Evolutionary conservation across 2,329 filamentous ascomycete genomes (phyloP), one percentile per base, ranked within the genome.

Genomic region (Cladosporium halotolerans): DNA sequence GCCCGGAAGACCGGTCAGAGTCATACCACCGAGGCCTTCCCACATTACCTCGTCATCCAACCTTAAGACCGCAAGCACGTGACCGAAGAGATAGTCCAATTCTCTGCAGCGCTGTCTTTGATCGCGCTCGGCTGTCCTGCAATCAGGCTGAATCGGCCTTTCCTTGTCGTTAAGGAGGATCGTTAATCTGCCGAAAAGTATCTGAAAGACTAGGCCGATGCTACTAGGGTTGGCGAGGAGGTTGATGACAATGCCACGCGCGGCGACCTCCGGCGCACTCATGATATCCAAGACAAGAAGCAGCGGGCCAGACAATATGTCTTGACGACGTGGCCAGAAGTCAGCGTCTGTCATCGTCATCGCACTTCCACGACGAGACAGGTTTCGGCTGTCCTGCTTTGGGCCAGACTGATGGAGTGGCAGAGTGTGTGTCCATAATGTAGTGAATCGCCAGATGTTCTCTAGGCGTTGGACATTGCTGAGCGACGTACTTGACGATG

Each of bases 211-310:
- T 62, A 70, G 75, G 51, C 76, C 74, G 31, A 83, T 70, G 39
- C 73, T 79, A 11, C 78, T 71, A 9, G 79, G 64, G 51, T 73
- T 84, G 61, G 87, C 85, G 3, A 97, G 76, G 91, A 92, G 96
- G 45, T 81, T 83, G 62, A 85, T 86, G 38, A 89, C 82, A 23
- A 86, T 85, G 70, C 89, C 85, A 57, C 85, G 89, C 11, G 86
- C 73, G 61, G 91, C 87, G 2, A 83, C 85, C 16, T 81, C 78
- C 55, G 89, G 84, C 55, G 91, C 85, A 14, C 81, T 72, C 1
- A 97, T 74, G 1, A 85, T 79, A 68, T 97, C 92, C 23, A 97
- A 75, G 58, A 95, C 78, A 9, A 95, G 72, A 58, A 96, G 86
- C 14, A 96, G 70, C 1, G 92, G 92, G 46, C 89, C 82, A 5